Percentiles rank a stretch among this genome's conserved stretches.
These are phyloP conservation scores for Ceratobasidium sp. DNA, from an alignment of 1,284 basidiomycete genomes.

Conservation along the genomic window DNA sequence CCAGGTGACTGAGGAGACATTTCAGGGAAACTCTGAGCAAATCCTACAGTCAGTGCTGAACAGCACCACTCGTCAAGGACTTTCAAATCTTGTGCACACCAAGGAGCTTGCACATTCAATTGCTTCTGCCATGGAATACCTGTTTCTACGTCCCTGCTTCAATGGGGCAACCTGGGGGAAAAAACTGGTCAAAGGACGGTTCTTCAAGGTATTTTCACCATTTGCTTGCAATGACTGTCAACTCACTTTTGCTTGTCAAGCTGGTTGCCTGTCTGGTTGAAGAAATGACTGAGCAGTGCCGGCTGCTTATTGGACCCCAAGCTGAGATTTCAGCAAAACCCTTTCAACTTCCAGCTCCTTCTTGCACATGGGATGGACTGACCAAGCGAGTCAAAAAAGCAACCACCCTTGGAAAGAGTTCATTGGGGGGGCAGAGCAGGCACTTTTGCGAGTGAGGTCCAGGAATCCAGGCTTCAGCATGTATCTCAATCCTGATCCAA, in stretches of 20 bases:
- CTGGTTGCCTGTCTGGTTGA: background rate
- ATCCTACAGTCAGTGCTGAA: background rate
- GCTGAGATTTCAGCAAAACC: background rate
- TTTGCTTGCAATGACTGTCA: background rate
- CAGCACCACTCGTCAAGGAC: background rate
- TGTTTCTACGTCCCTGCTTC: background rate
- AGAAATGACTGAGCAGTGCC: background rate
- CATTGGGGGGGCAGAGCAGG: background rate
- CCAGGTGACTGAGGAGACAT: background rate
- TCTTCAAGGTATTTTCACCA: background rate
- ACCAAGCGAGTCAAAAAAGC: background rate
- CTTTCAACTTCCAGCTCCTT: background rate
- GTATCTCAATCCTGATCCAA: no score
- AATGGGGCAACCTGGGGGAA: slow-evolving; percentile 14
- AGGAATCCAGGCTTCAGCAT: no score
- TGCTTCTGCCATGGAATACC: background rate
- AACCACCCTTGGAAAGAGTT: background rate
- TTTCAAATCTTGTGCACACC: background rate
- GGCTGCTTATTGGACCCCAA: background rate
- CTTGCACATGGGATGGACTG: background rate
- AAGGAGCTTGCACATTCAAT: background rate
- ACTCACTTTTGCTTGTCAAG: background rate
- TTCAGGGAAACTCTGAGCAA: background rate
- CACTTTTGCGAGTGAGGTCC: no score
- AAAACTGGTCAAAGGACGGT: slow-evolving; percentile 5